Conservation (phyloP, 2,329 filamentous ascomycete genomes). For the Curvularia sp. region DNA sequence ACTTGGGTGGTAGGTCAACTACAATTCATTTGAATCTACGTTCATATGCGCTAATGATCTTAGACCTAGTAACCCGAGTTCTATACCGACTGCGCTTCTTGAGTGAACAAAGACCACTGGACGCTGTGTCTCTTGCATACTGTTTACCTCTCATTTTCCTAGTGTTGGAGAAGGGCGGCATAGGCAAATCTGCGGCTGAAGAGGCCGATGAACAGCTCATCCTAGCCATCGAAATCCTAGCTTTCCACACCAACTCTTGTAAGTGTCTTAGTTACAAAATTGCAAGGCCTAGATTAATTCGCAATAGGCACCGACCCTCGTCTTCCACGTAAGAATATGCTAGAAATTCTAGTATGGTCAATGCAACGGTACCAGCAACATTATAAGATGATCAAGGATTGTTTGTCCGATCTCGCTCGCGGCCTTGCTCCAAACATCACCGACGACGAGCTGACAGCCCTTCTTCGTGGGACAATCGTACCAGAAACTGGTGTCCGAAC, state of each 20-base stretch:
- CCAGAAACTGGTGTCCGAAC: constrained; percentile 81
- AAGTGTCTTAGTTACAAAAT: constrained; percentile 28
- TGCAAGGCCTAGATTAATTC: constrained; percentile 22
- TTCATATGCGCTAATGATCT: constrained; percentile 21
- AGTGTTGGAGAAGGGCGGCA: constrained; percentile 79
- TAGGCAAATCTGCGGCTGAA: constrained; percentile 71
- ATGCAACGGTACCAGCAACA: constrained; percentile 93
- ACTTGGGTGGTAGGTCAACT: constrained; percentile 65
- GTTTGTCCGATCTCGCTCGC: constrained; percentile 82
- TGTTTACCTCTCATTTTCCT: constrained; percentile 81
- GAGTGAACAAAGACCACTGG: constrained; percentile 92
- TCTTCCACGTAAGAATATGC: constrained; percentile 76
- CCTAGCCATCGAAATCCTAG: constrained; percentile 84
- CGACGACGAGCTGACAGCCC: constrained; percentile 72
- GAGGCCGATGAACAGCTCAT: constrained; percentile 90
- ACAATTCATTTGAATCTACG: background rate
- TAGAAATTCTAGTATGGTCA: constrained; percentile 74
- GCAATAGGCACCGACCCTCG: constrained; percentile 69
- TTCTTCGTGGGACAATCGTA: constrained; percentile 82
- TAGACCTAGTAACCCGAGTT: constrained; percentile 79
- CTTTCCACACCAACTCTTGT: constrained; percentile 85
- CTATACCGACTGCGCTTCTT: constrained; percentile 90
- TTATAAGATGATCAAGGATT: constrained; percentile 94
- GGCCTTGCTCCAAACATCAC: constrained; percentile 84
- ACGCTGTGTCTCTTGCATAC: constrained; percentile 86